Base-by-base conservation (phyloP, 2,329 filamentous ascomycete genomes). In the Chaetomium olivaceum region DNA sequence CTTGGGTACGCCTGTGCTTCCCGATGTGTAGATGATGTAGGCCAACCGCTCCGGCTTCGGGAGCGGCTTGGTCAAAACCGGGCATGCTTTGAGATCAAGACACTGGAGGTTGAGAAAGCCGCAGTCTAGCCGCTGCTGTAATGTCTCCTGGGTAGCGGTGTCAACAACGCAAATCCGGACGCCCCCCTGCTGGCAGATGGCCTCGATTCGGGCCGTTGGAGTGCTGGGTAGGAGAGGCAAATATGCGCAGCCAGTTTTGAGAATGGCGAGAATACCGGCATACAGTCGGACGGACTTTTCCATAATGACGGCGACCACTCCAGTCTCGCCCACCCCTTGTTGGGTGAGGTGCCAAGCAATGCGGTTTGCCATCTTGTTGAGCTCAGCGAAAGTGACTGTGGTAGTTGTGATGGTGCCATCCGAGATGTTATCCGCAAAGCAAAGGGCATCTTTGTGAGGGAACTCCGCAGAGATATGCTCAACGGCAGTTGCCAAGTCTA, bases 21-120 rank as follows among this genome's bases (percentile, higher is more conserved):
- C 93, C 27, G 91, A 93, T 0, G 91, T 96, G 75, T 91, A 96
- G 1, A 96, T 88, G 21, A 91, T 86, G 74, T 96, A 96, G 7
- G 91, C 89, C 2, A 91, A 74, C 16, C 87, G 79, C 1, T 82
- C 79, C 0, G 80, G 78, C 56, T 83, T 74, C 3, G 80, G 76
- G 0, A 72, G 57, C 1, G 80, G 74, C 1, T 73, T 64, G 1
- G 52, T 86, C 83, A 0, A 74, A 60, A 1, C 68, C 63, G 1
- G 77, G 68, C 54, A 80, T 77, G 16, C 14, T 0, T 63, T 36
- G 7, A 63, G 39, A 27, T 67, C 11, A 25, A 62, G 21, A 6
- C 66, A 52, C 1, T 80, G 69, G 0, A 85, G 56, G 50, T 81
- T 73, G 6, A 83, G 29, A 3, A 76, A 58, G 1, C 56, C 69